phyloP scores from a whole-genome alignment of 306 rosid genomes.

The Sophora flavescens region DNA sequence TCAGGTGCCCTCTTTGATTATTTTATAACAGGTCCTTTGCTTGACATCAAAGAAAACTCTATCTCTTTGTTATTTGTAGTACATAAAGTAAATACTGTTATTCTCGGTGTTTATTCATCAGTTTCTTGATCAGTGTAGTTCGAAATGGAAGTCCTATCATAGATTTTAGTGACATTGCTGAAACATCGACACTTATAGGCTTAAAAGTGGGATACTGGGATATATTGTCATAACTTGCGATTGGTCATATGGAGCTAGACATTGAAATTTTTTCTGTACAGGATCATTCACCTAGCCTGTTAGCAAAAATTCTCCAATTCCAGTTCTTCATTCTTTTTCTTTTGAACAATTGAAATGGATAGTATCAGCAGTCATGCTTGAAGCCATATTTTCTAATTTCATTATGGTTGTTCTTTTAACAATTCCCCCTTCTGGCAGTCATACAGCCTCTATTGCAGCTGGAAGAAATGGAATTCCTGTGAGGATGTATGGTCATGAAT shows the following conservation, averaged over 20 bases:
- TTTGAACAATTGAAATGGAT: constrained; percentile 8
- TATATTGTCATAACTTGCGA: constrained; percentile 2
- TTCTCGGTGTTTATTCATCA: neutral
- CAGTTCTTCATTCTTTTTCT: constrained; percentile 1
- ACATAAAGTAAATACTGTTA: neutral
- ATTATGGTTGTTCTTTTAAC: constrained; percentile 15
- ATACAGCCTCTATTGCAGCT: constrained; percentile 99
- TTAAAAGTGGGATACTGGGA: constrained; percentile 5
- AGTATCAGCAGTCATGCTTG: neutral
- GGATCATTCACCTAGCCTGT: neutral
- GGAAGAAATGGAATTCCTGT: constrained; percentile 99
- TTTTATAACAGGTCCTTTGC: neutral
- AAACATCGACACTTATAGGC: neutral
- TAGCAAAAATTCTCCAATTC: constrained; percentile 8
- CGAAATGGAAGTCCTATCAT: neutral
- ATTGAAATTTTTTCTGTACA: neutral
- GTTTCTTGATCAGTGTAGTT: neutral
- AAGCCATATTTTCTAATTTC: constrained; percentile 43
- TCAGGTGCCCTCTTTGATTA: neutral
- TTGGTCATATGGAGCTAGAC: neutral
- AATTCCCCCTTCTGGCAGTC: constrained; percentile 63
- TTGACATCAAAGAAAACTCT: neutral
- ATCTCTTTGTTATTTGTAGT: neutral
- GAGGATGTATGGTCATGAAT: constrained; percentile 92
- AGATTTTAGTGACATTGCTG: neutral